phyloP scores from a whole-genome alignment of 768 basidiomycete genomes.

The Pulveroboletus sp. region DNA sequence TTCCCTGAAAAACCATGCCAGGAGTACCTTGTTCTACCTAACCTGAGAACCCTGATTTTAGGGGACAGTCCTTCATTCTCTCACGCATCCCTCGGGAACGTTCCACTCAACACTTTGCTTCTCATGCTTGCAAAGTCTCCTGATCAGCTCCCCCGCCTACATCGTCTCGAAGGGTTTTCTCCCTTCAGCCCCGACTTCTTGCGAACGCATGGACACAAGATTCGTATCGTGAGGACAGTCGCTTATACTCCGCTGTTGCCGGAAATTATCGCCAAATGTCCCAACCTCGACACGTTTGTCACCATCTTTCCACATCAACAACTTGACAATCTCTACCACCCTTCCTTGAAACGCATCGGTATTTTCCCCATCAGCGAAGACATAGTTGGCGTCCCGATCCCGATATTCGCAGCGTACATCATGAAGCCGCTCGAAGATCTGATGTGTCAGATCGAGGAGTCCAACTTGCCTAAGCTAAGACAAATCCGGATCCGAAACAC shows the following conservation, averaged over 20 bases:
- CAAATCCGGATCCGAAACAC: slow-evolving; percentile 40
- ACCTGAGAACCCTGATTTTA: slow-evolving; percentile 39
- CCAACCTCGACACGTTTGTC: slow-evolving; percentile 41
- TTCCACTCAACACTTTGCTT: slow-evolving; percentile 40
- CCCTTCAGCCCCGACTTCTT: slow-evolving; percentile 40
- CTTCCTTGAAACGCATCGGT: slow-evolving; percentile 38
- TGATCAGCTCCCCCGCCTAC: slow-evolving; percentile 36
- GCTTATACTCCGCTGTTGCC: slow-evolving; percentile 32
- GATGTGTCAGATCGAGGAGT: slow-evolving; percentile 34
- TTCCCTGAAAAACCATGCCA: slow-evolving; percentile 16
- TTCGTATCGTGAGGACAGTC: slow-evolving; percentile 37
- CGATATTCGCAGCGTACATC: slow-evolving; percentile 37
- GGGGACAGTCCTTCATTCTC: slow-evolving; percentile 32
- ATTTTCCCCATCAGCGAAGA: slow-evolving; percentile 41
- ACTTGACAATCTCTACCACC: slow-evolving; percentile 35
- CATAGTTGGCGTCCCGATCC: slow-evolving; percentile 32
- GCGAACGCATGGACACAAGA: slow-evolving; percentile 38
- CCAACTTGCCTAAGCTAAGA: slow-evolving; percentile 30
- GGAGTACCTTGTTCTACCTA: slow-evolving; percentile 30
- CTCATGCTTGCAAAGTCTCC: slow-evolving; percentile 31
- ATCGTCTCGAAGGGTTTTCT: slow-evolving; percentile 41
- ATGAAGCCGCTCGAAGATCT: slow-evolving; percentile 39
- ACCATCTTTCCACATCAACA: slow-evolving; percentile 34
- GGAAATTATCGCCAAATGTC: slow-evolving; percentile 35
- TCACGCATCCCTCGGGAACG: slow-evolving; percentile 30